Evolutionary conservation across 768 basidiomycete genomes (phyloP).

Genomic region (Asterophora lycoperdoides): DNA sequence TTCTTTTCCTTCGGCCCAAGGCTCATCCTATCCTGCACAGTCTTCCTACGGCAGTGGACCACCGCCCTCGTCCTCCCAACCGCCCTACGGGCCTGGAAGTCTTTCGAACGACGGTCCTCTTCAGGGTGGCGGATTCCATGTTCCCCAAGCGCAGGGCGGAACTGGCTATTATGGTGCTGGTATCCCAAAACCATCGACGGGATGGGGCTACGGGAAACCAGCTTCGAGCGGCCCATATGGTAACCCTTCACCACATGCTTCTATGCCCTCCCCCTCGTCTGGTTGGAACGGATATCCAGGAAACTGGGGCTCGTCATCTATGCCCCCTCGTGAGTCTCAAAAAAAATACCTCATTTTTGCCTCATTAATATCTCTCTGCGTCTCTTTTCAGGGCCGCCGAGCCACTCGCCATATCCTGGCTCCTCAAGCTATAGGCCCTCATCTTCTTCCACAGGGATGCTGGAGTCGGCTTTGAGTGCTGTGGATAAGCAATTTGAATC

Average conservation of each 20-base stretch:
- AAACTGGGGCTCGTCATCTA: conserved; percentile 22
- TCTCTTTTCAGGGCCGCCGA: conserved; percentile 21
- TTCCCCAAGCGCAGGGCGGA: conserved; percentile 23
- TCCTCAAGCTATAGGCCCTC: conserved; percentile 22
- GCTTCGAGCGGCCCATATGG: conserved; percentile 8
- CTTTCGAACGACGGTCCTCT: conserved; percentile 2
- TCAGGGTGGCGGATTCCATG: conserved; percentile 18
- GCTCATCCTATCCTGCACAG: conserved; percentile 24
- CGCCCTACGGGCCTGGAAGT: conserved; percentile 9
- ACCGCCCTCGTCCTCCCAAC: conserved; percentile 6
- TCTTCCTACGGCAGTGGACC: conserved; percentile 10
- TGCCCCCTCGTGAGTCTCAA: conserved; percentile 34
- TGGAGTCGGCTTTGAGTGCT: conserved; percentile 43
- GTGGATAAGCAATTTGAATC: conserved; percentile 55
- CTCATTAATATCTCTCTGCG: conserved; percentile 4
- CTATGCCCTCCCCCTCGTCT: conserved; percentile 15
- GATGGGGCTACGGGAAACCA: conserved; percentile 14
- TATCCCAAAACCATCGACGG: conserved; percentile 12
- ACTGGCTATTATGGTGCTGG: conserved; percentile 12
- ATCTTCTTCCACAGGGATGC: conserved; percentile 29
- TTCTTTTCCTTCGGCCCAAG: conserved; percentile 10
- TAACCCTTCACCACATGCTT: conserved; percentile 14
- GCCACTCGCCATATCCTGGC: conserved; percentile 19
- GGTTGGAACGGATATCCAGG: conserved; percentile 16
- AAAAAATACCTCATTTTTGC: conserved; percentile 8